Conservation (phyloP, 352 stramenopile species). For the Globisporangium acanthophoron region DNA sequence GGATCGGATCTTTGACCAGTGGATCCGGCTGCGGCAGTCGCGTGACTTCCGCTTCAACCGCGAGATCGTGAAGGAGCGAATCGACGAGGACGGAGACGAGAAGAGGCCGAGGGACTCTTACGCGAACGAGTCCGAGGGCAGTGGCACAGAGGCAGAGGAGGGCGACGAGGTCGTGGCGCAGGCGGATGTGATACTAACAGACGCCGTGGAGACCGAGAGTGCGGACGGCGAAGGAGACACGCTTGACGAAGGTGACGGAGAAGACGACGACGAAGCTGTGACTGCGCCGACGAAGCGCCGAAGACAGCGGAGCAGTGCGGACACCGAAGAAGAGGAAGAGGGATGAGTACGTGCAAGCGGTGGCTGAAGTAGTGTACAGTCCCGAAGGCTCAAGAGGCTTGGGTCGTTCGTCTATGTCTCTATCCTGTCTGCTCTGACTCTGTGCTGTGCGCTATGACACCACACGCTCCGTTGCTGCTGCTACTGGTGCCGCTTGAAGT, state of each 20-base stretch:
- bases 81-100: constrained; percentile 19
- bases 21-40: constrained; percentile 41
- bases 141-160: constrained; percentile 5
- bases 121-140: constrained; percentile 14
- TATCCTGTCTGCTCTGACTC: background rate
- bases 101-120: constrained; percentile 5
- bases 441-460: background rate
- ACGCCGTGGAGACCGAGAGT: constrained; percentile 14
- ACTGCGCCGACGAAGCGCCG: constrained; percentile 2
- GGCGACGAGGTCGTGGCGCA: constrained; percentile 6
- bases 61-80: constrained; percentile 22
- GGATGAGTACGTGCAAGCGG: background rate
- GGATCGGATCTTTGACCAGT: constrained; percentile 40
- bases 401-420: constrained; percentile 2
- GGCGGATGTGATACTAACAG: constrained; percentile 5
- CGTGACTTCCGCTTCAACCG: constrained; percentile 53
- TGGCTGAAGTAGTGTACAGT: constrained; percentile 4
- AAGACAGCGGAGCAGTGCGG: background rate
- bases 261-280: background rate
- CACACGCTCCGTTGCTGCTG: constrained; percentile 8
- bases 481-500: constrained; percentile 1
- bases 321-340: constrained; percentile 3
- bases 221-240: constrained; percentile 10
- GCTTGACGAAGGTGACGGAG: constrained; percentile 4
- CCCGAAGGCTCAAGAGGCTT: no score